Base-by-base conservation (phyloP, 441 rosid genomes). In the Corymbia citriodora region DNA sequence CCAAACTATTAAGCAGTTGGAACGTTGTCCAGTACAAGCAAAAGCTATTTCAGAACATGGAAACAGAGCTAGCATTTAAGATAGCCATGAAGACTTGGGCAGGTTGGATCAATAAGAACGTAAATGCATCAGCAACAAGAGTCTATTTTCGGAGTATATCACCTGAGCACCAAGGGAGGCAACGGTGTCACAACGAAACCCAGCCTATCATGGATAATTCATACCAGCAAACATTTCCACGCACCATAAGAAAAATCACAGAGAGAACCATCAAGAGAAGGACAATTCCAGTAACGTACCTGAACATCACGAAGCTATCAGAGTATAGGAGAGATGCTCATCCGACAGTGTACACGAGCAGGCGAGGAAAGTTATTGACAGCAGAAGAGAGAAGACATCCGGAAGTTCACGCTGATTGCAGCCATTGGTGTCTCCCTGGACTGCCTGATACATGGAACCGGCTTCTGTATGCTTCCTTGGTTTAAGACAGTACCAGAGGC, bases 391-490 rank as follows among this genome's bases (percentile, higher is more conserved):
- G 40, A 70, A 89, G 45, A 88, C 90, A 91, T 81, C 91, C 83
- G 17, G 63, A 90, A 63, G 27, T 72, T 65, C 49, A 87, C 7
- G 87, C 91, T 8, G 95, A 94, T 88, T 94, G 95, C 91, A 94
- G 93, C 91, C 95, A 94, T 45, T 94, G 95, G 95, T 93, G 95
- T 52, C 90, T 94, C 89, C 94, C 95, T 9, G 95, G 95, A 18
- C 89, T 94, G 50, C 95, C 95, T 27, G 95, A 94, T 88, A 92
- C 94, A 8, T 94, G 95, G 95, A 94, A 94, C 88, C 91, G 88
- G 31, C 89, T 92, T 5, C 49, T 94, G 36, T 94, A 94, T 59
- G 93, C 92, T 50, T 89, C 93, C 59, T 87, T 94, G 89, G 89
- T 91, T 52, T 52, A 91, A 21, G 91, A 92, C 57, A 68, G 88